A percentile compares a stretch with the other conserved stretches of the same genome.
Conservation (phyloP, 78 protist species). For the Dictyostelium firmibasis region DNA sequence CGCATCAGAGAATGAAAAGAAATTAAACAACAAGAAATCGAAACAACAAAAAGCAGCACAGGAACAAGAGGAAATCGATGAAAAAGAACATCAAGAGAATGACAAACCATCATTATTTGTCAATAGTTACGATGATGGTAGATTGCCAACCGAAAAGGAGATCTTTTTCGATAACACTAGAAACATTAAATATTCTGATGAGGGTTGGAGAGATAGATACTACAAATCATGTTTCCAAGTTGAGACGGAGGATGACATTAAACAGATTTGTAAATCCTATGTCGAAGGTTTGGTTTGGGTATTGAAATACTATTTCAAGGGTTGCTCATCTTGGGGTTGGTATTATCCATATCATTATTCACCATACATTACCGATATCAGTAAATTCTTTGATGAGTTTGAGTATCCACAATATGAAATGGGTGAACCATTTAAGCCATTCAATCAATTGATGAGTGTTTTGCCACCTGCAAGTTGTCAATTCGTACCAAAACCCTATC, state of each 20-base stretch:
- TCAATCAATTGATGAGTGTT: slow-evolving; percentile 98
- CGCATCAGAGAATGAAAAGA: neutral
- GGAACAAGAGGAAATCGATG: neutral
- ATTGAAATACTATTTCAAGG: slow-evolving; percentile 96
- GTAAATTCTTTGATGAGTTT: neutral
- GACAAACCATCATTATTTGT: neutral
- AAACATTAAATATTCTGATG: slow-evolving; percentile 73
- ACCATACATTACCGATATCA: slow-evolving; percentile 85
- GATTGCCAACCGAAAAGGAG: neutral
- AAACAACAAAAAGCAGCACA: slow-evolving; percentile 4
- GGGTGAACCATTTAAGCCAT: slow-evolving; percentile 93
- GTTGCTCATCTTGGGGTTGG: slow-evolving; percentile 98
- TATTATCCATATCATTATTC: slow-evolving; percentile 98
- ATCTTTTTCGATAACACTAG: slow-evolving; percentile 21
- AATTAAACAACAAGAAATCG: neutral
- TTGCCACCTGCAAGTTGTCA: slow-evolving; percentile 88
- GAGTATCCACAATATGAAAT: neutral
- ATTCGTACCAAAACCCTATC: slow-evolving; percentile 85
- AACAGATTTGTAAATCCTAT: slow-evolving; percentile 80
- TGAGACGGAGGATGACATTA: neutral
- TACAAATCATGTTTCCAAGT: slow-evolving; percentile 85
- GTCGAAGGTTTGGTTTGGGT: slow-evolving; percentile 98
- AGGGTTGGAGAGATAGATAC: slow-evolving; percentile 96
- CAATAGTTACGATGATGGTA: neutral
- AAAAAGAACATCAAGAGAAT: neutral